Conservation (phyloP, 371 early-diverging fungal species). For the Chytridium lagenaria region DNA sequence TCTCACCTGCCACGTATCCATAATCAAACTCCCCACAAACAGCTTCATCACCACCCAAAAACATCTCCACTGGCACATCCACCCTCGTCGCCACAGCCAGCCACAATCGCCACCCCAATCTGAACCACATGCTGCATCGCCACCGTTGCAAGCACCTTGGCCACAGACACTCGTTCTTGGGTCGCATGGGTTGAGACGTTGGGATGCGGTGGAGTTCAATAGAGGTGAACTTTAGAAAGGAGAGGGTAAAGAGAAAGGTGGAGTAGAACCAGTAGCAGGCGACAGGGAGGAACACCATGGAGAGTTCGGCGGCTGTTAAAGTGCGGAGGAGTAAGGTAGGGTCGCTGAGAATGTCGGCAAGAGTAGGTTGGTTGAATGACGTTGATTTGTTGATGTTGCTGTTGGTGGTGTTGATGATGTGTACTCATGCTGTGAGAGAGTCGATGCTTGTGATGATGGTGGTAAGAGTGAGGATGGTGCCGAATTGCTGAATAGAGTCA, state of each 20-base stretch:
- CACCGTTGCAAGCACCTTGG: constrained; percentile 39
- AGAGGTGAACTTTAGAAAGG: constrained; percentile 62
- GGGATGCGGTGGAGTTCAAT: constrained; percentile 78
- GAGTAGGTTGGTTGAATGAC: background rate
- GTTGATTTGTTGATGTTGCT: background rate
- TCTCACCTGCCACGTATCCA: constrained; percentile 54
- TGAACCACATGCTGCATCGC: constrained; percentile 50
- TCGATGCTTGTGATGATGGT: background rate
- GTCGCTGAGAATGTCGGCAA: background rate
- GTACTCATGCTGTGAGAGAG: background rate
- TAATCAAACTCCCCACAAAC: constrained; percentile 50
- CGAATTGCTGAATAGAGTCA: no score
- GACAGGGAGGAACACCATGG: constrained; percentile 64
- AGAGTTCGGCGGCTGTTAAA: background rate
- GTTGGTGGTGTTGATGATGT: background rate
- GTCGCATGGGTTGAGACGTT: constrained; percentile 65
- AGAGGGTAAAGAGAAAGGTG: constrained; percentile 65
- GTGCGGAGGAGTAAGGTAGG: background rate
- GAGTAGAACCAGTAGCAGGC: constrained; percentile 76
- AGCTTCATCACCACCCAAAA: constrained; percentile 44
- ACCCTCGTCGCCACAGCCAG: constrained; percentile 40
- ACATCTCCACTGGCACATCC: constrained; percentile 22
- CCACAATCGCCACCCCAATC: constrained; percentile 35
- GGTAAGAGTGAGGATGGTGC: background rate
- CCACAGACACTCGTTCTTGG: constrained; percentile 67